Evolutionary conservation across 2,329 filamentous ascomycete species (phyloP), one percentile per base, ranked within the genome.

Genomic region (Fonsecaea monophora): DNA sequence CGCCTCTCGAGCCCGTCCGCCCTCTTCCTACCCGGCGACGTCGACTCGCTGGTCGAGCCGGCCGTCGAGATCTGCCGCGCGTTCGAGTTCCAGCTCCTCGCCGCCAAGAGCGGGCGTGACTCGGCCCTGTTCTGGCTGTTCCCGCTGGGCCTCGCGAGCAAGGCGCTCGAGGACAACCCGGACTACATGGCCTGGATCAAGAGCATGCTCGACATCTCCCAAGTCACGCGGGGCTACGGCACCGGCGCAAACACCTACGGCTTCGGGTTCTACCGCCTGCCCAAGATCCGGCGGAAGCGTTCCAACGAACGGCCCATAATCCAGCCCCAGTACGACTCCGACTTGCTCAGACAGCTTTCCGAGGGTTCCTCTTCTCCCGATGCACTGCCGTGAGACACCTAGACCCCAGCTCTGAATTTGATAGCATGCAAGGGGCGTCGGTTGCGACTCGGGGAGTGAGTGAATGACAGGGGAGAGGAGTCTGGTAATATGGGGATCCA

Each of bases 71-170:
- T 69, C 37, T 69, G 64, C 35, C 67, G 67, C 34, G 58, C 61
- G 9, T 69, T 69, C 38, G 67, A 69, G 55, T 69, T 62, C 56
- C 67, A 69, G 57, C 60, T 69, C 8, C 38, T 61, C 9, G 56
- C 66, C 35, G 40, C 42, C 60, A 48, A 50, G 8, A 58, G 42
- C 13, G 60, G 48, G n/a, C 55, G 37, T 6, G 65, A 64, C 32
- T 67, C 64, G 34, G 64, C 64, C 7, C 40, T 69, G 25, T 69
- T 69, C 48, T 69, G 67, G 67, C 48, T 69, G 21, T 64, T 69
- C 34, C 67, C 67, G 10, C 15, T 69, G 15, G 67, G 67, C 1
- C 42, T 69, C 25, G 67, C 67, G 13, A 63, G 64, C 45, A 64
- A 34, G 7, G 65, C 66, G 6, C 57, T 67, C 25, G 67, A 69